phyloP scores from a whole-genome alignment of 2,329 filamentous ascomycete species.

The Ceratocystiopsis sp. region DNA sequence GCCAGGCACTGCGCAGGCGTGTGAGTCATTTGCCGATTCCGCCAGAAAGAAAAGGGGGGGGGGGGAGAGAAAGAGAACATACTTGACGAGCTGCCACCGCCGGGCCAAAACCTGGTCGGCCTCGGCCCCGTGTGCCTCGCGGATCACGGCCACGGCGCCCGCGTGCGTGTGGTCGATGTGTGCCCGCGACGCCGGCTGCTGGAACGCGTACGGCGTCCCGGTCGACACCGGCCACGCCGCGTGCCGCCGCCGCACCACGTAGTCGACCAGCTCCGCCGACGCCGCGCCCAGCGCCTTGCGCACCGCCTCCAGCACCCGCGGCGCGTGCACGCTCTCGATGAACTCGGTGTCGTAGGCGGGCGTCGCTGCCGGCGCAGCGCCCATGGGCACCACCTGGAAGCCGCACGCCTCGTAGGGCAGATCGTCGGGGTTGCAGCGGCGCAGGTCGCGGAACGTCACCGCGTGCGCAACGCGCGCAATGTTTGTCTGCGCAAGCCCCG shows the following conservation, averaged over 20 bases:
- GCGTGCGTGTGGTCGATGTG: constrained; percentile 15
- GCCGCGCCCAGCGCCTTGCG: constrained; percentile 3
- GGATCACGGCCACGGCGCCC: constrained; percentile 33
- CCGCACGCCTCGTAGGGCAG: constrained; percentile 6
- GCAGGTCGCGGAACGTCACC: constrained; percentile 3
- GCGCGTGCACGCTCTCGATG: constrained; percentile 5
- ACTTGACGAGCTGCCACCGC: constrained; percentile 7
- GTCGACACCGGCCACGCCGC: constrained; percentile 8
- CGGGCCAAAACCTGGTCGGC: neutral
- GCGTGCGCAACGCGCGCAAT: constrained; percentile 7
- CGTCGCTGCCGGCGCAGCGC: neutral
- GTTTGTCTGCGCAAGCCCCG: constrained; percentile 7
- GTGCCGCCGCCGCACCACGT: constrained; percentile 9
- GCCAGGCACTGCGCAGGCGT: constrained; percentile 10
- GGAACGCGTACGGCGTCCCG: constrained; percentile 5
- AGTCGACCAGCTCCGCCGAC: constrained; percentile 9
- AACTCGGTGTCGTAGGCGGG: neutral
- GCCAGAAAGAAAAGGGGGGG: neutral
- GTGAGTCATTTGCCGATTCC: too few relatives aligned
- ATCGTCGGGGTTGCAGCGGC: constrained; percentile 1
- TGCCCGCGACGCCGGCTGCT: constrained; percentile 8
- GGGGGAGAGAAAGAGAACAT: neutral
- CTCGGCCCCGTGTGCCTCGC: constrained; percentile 25
- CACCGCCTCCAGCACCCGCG: constrained; percentile 5
- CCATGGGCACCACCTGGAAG: constrained; percentile 3